Base-by-base conservation (phyloP, 805 yeast species). In the Starmerella sirachaensis region DNA sequence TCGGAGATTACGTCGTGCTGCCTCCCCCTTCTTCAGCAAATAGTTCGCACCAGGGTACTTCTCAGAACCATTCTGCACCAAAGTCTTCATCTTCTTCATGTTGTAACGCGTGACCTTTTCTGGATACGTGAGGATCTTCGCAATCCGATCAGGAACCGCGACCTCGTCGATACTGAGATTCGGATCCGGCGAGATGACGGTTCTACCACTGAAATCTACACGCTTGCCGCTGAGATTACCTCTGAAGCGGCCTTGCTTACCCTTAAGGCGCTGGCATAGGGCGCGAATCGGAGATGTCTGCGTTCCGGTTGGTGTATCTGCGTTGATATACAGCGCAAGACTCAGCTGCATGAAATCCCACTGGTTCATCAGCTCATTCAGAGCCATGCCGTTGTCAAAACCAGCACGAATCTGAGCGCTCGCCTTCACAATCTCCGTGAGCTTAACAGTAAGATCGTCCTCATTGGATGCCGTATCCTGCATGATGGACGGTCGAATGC, bases 181-280 rank as follows among this genome's bases (percentile, higher is more conserved):
- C 25, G 99, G 99, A 65, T 91, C 99, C 2, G 98, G 98, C 2
- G 97, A 88, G 55, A 91, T 91, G 50, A 91, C 99, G 0, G 98
- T 91, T 65, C 99, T 75, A 35, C 93, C 98, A 0, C 96, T 85
- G 57, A 91, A 91, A 61, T 91, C 99, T 18, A 91, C 99, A 66
- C 99, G 81, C 61, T 91, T 91, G 61, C 99, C 99, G 1, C 96
- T 85, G 51, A 91, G 64, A 56, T 91, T 91, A 49, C 99, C 99
- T 68, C 99, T 74, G 65, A 91, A 93, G 57, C 99, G 78, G 54
- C 99, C 99, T 63, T 91, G 97, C 51, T 91, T 91, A 59, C 99
- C 99, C 63, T 91, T 91, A 47, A 91, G 68, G 56, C 99, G 74
- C 65, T 91, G 99, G 59, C 98, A 91, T 47, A 91, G 76, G 5